Conservation (phyloP, 768 basidiomycete genomes). For the Coprinopsis strossmayeri region DNA sequence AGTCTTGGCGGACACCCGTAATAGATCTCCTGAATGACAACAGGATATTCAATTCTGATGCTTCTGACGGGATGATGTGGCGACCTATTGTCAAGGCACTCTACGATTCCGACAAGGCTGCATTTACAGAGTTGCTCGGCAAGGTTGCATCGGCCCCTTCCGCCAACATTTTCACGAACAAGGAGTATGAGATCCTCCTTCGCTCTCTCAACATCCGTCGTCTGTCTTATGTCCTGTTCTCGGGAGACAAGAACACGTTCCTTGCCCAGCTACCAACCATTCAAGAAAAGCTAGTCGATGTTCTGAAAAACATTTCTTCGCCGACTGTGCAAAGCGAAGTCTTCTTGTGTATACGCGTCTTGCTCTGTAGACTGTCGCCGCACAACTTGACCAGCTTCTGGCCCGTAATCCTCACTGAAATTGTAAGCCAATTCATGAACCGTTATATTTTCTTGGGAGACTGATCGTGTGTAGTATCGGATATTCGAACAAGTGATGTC, state of each 20-base stretch:
- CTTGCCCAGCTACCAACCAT: conserved; percentile 84
- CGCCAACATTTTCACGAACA: conserved; percentile 92
- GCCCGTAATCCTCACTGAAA: conserved; percentile 91
- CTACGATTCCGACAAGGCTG: conserved; percentile 82
- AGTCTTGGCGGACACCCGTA: conserved; percentile 80
- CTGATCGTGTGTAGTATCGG: conserved; percentile 55
- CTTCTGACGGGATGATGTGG: conserved; percentile 59
- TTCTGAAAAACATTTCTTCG: conserved; percentile 71
- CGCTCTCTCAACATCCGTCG: conserved; percentile 84
- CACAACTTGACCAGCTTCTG: conserved; percentile 94
- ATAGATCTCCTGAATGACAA: conserved; percentile 79
- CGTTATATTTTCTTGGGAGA: no score
- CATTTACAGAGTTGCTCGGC: conserved; percentile 76
- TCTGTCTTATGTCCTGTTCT: conserved; percentile 79
- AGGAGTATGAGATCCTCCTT: conserved; percentile 87
- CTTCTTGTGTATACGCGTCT: conserved; percentile 86
- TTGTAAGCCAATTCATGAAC: conserved; percentile 47
- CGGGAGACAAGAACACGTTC: conserved; percentile 89
- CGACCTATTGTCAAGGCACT: conserved; percentile 69
- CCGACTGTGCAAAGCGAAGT: conserved; percentile 91
- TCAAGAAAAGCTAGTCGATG: conserved; percentile 96
- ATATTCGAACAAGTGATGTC: conserved; percentile 80
- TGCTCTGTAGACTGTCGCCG: conserved; percentile 84
- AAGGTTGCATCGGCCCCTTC: conserved; percentile 81
- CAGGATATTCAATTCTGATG: conserved; percentile 75